Conservation (phyloP, 75 land plant genomes). For the Adiantum capillusveneris region DNA sequence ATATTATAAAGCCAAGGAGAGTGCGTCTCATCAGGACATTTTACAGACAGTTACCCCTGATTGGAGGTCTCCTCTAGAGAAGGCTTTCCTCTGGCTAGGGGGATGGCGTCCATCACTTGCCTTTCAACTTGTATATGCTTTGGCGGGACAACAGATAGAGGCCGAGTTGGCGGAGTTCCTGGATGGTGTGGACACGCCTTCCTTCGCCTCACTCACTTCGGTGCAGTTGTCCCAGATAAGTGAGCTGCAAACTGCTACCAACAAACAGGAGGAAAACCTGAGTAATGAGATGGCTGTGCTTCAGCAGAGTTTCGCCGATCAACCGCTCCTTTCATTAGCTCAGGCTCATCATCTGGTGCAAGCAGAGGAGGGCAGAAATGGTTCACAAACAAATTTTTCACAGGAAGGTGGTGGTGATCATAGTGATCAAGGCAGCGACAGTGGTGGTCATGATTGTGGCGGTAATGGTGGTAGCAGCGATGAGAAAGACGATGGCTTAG, state of each 20-base stretch:
- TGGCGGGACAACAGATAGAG: conserved; percentile 49
- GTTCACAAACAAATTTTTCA: neutral
- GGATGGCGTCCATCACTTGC: conserved; percentile 64
- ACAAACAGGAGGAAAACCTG: conserved; percentile 39
- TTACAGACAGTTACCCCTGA: conserved; percentile 20
- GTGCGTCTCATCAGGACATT: conserved; percentile 8
- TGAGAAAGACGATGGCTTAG: conserved; percentile 10
- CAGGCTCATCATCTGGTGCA: conserved; percentile 1
- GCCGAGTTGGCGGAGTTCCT: conserved; percentile 28
- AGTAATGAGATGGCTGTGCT: conserved; percentile 35
- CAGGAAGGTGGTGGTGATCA: neutral
- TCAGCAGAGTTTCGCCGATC: conserved; percentile 48
- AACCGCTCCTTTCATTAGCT: conserved; percentile 37
- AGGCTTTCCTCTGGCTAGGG: conserved; percentile 57
- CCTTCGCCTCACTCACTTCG: conserved; percentile 37
- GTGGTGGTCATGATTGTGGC: neutral
- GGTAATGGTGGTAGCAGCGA: neutral
- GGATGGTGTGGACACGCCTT: conserved; percentile 28
- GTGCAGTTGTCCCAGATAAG: conserved; percentile 34
- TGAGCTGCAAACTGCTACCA: conserved; percentile 31
- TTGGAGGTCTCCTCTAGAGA: conserved; percentile 49
- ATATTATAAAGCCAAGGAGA: conserved; percentile 15
- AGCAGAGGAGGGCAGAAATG: neutral
- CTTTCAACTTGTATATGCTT: conserved; percentile 57
- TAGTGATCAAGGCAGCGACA: neutral